These are phyloP conservation scores for Cordyceps cicadae DNA, from an alignment of 2,329 filamentous ascomycete species.

Conservation along the genomic window DNA sequence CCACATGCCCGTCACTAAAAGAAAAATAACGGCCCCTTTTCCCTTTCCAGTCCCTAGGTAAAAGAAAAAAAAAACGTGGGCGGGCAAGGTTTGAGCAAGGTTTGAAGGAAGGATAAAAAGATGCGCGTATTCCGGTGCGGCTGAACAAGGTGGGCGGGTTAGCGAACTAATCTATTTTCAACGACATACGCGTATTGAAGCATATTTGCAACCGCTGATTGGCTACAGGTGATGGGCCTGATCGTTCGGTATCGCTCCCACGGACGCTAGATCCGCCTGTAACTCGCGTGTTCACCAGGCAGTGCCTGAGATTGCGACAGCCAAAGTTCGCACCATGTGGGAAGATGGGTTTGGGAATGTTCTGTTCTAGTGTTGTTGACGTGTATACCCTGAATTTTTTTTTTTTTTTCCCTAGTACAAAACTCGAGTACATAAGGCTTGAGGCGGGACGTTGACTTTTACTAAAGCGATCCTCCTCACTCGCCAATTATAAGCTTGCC, in stretches of 20 bases:
- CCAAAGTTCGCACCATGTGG: not conserved
- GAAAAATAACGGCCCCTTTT: too few relatives aligned
- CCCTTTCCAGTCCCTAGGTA: too few relatives aligned
- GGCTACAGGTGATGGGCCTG: not conserved
- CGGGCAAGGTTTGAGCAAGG: not conserved
- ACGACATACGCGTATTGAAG: not conserved
- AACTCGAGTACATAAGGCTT: not conserved
- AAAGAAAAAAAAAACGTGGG: too few relatives aligned
- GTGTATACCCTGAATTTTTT: not conserved
- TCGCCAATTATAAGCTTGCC: not conserved
- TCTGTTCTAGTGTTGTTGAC: not conserved
- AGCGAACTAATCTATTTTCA: not conserved
- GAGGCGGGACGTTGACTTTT: not conserved
- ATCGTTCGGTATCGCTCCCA: not conserved
- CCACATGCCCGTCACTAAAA: not conserved
- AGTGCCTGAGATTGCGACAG: not conserved
- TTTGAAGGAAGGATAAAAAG: not conserved
- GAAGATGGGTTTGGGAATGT: not conserved
- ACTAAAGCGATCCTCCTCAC: not conserved
- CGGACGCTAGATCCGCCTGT: not conserved
- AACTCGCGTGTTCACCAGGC: not conserved
- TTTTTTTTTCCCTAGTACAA: not conserved
- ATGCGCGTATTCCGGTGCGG: slow-evolving; percentile 1
- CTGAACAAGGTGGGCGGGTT: not conserved
- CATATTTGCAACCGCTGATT: not conserved